Base-by-base conservation (phyloP, 306 rosid genomes). In the Crotalaria pallida region DNA sequence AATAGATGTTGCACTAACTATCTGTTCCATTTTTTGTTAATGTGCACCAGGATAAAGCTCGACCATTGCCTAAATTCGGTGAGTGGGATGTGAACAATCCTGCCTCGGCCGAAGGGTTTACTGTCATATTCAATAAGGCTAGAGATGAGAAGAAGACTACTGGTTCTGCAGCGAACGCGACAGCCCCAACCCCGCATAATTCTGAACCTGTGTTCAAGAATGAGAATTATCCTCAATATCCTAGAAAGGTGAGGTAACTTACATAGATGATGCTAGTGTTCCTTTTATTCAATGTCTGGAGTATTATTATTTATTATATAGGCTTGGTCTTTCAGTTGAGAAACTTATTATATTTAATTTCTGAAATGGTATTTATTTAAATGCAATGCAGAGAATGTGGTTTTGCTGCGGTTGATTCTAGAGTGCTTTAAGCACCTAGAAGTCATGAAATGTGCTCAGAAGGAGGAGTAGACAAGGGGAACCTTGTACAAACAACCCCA, bases 51-150 rank as follows among this genome's bases (percentile, higher is more conserved):
- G 90, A 86, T 23, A 83, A 56, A 63, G 90, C 88, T 57, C 76
- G 84, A 22, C 77, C 92, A 58, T 66, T 92, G 76, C 98, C 98
- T 1, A 89, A 89, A 77, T 92, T 92, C 61, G 98, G 98, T 1
- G 94, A 89, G 77, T 92, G 98, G 98, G 95, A 87, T 80, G 98
- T 92, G 40, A 88, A 85, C 43, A 82, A 89, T 65, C 97, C 97
- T 8, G 92, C 97, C 8, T 81, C 96, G 27, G 95, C 98, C 0
- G 98, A 89, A 84, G 96, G 95, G 58, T 92, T 84, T 71, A 89
- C 96, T 3, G 89, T 92, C 19, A 92, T 89, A 79, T 92, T 92
- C 82, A 92, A 86, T 69, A 87, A 86, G 71, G 96, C 96, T 21
- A 84, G 98, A 77, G 90, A 89, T 70, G 96, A 92, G 81, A 92